Conservation (phyloP, 768 basidiomycete genomes). For the Paxillus ammoniavirescens region DNA sequence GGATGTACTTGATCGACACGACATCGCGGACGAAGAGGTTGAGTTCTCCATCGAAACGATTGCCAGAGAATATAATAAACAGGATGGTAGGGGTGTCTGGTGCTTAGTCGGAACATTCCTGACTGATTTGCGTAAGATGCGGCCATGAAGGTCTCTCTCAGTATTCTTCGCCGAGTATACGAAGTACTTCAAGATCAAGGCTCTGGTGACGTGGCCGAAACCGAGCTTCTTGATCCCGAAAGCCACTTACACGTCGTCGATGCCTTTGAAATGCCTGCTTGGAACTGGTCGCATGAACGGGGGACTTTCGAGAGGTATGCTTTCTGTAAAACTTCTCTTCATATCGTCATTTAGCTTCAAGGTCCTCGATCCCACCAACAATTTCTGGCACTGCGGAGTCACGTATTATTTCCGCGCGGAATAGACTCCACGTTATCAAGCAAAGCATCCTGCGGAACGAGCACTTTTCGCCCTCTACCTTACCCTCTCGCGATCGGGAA, state of each 20-base stretch:
- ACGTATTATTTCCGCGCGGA: slow-evolving; percentile 73
- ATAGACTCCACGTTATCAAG: slow-evolving; percentile 86
- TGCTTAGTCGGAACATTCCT: not conserved
- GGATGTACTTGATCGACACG: slow-evolving; percentile 65
- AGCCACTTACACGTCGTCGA: slow-evolving; percentile 81
- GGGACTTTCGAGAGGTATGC: slow-evolving; percentile 86
- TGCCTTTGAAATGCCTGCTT: slow-evolving; percentile 94
- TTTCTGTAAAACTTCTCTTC: not conserved
- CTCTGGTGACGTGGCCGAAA: slow-evolving; percentile 42
- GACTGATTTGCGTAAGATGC: slow-evolving; percentile 51
- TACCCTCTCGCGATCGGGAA: slow-evolving; percentile 85
- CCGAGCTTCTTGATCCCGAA: slow-evolving; percentile 73
- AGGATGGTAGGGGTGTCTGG: slow-evolving; percentile 59
- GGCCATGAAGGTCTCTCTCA: slow-evolving; percentile 75
- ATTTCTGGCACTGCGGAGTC: slow-evolving; percentile 85
- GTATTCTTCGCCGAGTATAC: slow-evolving; percentile 69
- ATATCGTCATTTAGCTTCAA: slow-evolving; percentile 12
- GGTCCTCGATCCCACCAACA: slow-evolving; percentile 54
- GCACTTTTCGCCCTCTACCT: slow-evolving; percentile 94
- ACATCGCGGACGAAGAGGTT: slow-evolving; percentile 65
- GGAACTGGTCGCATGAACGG: slow-evolving; percentile 86
- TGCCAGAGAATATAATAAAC: slow-evolving; percentile 85
- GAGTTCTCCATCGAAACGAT: slow-evolving; percentile 77
- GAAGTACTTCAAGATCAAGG: slow-evolving; percentile 70
- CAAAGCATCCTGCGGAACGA: slow-evolving; percentile 94